phyloP scores from a whole-genome alignment of 2,329 filamentous ascomycete species.

The Fusarium sp. region DNA sequence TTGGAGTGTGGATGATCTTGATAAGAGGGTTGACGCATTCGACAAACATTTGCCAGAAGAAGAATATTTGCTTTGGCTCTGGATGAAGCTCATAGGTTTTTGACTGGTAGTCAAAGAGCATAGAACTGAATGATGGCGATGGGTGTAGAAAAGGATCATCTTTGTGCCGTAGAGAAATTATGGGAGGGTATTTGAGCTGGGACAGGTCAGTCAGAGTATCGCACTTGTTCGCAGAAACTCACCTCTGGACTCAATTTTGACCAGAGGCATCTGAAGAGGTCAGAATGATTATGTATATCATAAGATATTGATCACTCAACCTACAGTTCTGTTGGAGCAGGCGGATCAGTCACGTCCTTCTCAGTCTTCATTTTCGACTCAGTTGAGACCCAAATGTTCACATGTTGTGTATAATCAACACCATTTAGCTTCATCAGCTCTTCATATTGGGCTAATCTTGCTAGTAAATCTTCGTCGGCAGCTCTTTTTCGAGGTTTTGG shows the following conservation, averaged over 20 bases:
- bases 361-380: conserved; percentile 16
- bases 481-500: conserved; percentile 47
- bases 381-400: conserved; percentile 47
- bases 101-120: not conserved
- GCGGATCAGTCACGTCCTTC: not conserved
- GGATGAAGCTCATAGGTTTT: conserved; percentile 43
- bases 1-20: conserved; percentile 53
- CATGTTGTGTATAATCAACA: conserved; percentile 39
- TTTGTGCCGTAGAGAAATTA: conserved; percentile 33
- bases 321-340: conserved; percentile 15
- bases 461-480: conserved; percentile 47
- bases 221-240: fast-evolving
- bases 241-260: conserved; percentile 39
- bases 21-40: conserved; percentile 52
- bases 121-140: conserved; percentile 15
- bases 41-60: conserved; percentile 52
- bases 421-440: conserved; percentile 47
- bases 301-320: not conserved
- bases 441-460: conserved; percentile 47
- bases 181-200: conserved; percentile 46
- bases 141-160: conserved; percentile 41
- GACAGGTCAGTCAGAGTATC: not conserved
- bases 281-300: fast-evolving
- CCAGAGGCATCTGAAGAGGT: conserved; percentile 37
- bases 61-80: conserved; percentile 49